Percentiles rank a stretch among this genome's conserved stretches.
Evolutionary conservation across 345 rosid genomes (phyloP).

Genomic region (Excoecaria cochinchinensis): DNA sequence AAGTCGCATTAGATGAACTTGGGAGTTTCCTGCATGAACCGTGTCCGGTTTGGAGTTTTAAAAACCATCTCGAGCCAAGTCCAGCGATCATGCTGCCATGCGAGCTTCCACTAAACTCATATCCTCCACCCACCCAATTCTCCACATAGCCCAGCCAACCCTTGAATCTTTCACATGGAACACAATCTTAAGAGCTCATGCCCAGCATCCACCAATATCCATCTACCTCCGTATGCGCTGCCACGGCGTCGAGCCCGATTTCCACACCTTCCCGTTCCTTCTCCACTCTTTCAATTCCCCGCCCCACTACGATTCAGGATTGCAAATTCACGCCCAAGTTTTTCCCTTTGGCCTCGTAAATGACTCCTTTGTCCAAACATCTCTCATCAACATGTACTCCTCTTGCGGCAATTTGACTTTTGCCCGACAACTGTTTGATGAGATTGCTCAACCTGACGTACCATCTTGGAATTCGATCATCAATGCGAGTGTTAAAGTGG

Average conservation of each 20-base stretch:
- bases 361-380: slow-evolving; percentile 38
- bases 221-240: slow-evolving; percentile 49
- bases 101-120: slow-evolving; percentile 13
- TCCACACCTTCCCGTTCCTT: slow-evolving; percentile 51
- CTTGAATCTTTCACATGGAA: slow-evolving; percentile 55
- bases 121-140: slow-evolving; percentile 38
- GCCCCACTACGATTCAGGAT: slow-evolving; percentile 19
- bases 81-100: slow-evolving; percentile 8
- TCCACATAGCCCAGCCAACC: slow-evolving; percentile 33
- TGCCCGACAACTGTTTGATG: slow-evolving; percentile 31
- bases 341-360: slow-evolving; percentile 24
- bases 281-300: slow-evolving; percentile 38
- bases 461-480: slow-evolving; percentile 6
- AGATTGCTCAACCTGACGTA: slow-evolving; percentile 12
- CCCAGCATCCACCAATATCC: slow-evolving; percentile 32
- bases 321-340: slow-evolving; percentile 27
- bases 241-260: slow-evolving; percentile 45
- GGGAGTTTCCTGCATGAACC: too few relatives aligned
- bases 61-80: background rate
- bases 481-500: background rate
- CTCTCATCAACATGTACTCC: slow-evolving; percentile 47
- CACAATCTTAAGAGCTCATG: slow-evolving; percentile 37
- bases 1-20: too few relatives aligned
- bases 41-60: too few relatives aligned
- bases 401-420: slow-evolving; percentile 31